Evolutionary conservation across 495 filamentous ascomycete genomes (phyloP).

Genomic region (Penicillium waksmanii): DNA sequence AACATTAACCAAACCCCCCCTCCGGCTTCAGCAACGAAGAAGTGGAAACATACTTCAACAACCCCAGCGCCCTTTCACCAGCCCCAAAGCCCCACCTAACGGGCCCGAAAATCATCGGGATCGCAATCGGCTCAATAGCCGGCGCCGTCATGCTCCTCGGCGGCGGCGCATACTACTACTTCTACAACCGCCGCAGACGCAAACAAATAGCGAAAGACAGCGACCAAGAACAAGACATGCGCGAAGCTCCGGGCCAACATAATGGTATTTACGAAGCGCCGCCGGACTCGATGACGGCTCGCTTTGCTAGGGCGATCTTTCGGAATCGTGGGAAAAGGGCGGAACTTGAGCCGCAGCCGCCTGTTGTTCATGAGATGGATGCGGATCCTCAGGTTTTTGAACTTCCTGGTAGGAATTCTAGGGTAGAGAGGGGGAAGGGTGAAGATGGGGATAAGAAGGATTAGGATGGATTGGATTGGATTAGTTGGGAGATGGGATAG

Average conservation of each 20-base stretch:
- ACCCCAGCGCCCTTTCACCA: neutral
- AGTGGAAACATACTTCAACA: constrained; percentile 24
- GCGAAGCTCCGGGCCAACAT: neutral
- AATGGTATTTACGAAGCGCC: constrained; percentile 4
- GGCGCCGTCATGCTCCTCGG: constrained; percentile 8
- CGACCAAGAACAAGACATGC: neutral
- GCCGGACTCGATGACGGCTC: neutral
- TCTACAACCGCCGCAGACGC: neutral
- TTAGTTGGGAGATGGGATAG: neutral
- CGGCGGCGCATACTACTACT: neutral
- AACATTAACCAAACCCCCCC: constrained; percentile 16
- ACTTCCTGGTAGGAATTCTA: neutral
- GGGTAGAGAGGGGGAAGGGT: neutral
- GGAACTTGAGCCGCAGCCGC: neutral
- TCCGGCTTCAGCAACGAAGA: constrained; percentile 23
- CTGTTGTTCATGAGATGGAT: constrained; percentile 1
- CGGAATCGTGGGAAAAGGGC: constrained; percentile 2
- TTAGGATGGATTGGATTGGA: neutral
- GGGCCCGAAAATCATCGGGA: constrained; percentile 57
- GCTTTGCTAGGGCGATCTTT: constrained; percentile 2
- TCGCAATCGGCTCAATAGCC: constrained; percentile 54
- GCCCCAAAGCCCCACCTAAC: neutral
- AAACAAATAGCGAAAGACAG: neutral
- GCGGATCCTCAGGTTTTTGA: neutral
- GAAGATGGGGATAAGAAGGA: neutral